phyloP scores from a whole-genome alignment of 169 alveolate species.

The Plasmodium falciparum region DNA sequence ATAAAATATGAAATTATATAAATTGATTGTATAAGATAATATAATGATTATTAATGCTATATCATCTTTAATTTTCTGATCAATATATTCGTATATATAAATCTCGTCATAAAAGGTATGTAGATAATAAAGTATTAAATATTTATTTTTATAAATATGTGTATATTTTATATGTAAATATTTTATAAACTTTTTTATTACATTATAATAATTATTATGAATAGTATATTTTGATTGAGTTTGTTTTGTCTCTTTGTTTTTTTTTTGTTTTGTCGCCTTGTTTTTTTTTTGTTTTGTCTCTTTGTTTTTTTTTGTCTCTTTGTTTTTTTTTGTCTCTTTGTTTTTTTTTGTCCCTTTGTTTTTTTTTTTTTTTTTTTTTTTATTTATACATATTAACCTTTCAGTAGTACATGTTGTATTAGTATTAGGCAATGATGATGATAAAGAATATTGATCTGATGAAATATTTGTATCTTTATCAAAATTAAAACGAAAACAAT shows the following conservation, averaged over 20 bases:
- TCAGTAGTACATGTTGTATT: neutral
- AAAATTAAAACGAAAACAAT: slow-evolving; percentile 28
- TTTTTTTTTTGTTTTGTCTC: too few species aligned
- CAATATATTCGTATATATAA: slow-evolving; percentile 27
- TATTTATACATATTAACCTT: neutral
- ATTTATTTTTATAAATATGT: slow-evolving; percentile 62
- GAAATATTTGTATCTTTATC: slow-evolving; percentile 5
- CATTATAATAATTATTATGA: slow-evolving; percentile 23
- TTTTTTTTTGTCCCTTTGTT: too few species aligned
- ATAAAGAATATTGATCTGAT: slow-evolving; percentile 14
- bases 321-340: too few species aligned
- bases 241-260: neutral
- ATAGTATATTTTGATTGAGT: neutral
- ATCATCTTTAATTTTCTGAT: slow-evolving; percentile 40
- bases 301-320: too few species aligned
- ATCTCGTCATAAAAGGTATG: slow-evolving; percentile 71
- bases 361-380: neutral
- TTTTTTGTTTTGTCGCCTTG: too few species aligned
- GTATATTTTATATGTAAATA: slow-evolving; percentile 67
- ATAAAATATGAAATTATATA: slow-evolving; percentile 61
- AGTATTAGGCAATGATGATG: neutral
- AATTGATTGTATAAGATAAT: slow-evolving; percentile 32
- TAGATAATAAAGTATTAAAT: slow-evolving; percentile 37
- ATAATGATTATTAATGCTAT: slow-evolving; percentile 33
- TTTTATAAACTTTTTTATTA: slow-evolving; percentile 30